Conservation (phyloP, 192 early-diverging fungal genomes). For the Coemansia sp. region DNA sequence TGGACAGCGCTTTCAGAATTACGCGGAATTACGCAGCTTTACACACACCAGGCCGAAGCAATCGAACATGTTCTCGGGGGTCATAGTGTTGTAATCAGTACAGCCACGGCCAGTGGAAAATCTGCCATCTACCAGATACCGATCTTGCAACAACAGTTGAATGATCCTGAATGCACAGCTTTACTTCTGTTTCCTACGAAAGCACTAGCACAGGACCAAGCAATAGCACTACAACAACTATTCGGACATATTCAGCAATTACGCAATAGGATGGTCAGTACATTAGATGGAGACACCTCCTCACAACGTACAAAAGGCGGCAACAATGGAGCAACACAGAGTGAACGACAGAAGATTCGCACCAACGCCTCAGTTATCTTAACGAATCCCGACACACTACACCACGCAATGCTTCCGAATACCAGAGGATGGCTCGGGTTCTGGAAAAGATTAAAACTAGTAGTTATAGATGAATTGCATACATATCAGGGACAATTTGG, state of each 20-base stretch:
- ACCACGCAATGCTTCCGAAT: slow-evolving; percentile 65
- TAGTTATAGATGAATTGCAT: slow-evolving; percentile 80
- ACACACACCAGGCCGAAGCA: slow-evolving; percentile 72
- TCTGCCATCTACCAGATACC: slow-evolving; percentile 76
- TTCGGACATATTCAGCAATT: slow-evolving; percentile 27
- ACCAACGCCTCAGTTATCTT: slow-evolving; percentile 61
- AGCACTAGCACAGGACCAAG: slow-evolving; percentile 81
- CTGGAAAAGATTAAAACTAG: slow-evolving; percentile 54
- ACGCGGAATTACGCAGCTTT: slow-evolving; percentile 52
- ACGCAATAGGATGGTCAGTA: slow-evolving; percentile 28
- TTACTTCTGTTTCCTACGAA: slow-evolving; percentile 80
- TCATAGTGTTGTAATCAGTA: slow-evolving; percentile 63
- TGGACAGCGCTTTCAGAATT: slow-evolving; percentile 6
- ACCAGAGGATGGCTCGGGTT: slow-evolving; percentile 59
- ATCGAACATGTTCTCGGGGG: slow-evolving; percentile 47
- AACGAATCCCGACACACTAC: slow-evolving; percentile 84
- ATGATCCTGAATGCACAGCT: slow-evolving; percentile 35
- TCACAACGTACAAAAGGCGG: neutral
- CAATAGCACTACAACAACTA: slow-evolving; percentile 48
- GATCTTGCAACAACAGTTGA: slow-evolving; percentile 57
- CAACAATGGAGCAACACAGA: slow-evolving; percentile 1
- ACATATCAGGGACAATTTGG: slow-evolving; percentile 69
- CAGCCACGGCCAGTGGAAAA: slow-evolving; percentile 80
- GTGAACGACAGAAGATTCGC: slow-evolving; percentile 52
- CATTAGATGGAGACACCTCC: slow-evolving; percentile 25